Conservation (phyloP, 1,284 basidiomycete genomes). For the Macrocystidia cucumis region DNA sequence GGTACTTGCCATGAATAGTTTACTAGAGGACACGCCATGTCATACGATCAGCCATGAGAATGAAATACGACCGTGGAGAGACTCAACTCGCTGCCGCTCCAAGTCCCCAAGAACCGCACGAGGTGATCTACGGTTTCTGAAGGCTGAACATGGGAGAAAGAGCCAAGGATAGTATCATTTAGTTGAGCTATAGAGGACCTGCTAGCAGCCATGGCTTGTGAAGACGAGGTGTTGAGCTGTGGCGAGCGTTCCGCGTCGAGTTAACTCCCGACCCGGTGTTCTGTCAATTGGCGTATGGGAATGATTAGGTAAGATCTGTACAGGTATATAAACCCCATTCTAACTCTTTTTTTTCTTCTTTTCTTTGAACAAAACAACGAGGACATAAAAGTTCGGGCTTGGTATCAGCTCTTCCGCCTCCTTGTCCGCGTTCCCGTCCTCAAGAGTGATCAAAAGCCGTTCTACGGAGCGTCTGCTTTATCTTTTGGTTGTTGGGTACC, state of each 20-base stretch:
- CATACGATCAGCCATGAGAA: slow-evolving; percentile 3
- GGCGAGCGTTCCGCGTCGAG: no score
- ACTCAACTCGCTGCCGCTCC: slow-evolving; percentile 79
- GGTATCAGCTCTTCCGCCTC: slow-evolving; percentile 69
- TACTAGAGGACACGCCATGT: slow-evolving; percentile 34
- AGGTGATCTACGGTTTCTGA: slow-evolving; percentile 64
- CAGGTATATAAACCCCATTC: slow-evolving; percentile 21
- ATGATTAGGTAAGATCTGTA: slow-evolving; percentile 22
- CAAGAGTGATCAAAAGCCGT: slow-evolving; percentile 51
- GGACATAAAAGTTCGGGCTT: slow-evolving; percentile 85
- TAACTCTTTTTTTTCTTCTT: slow-evolving; percentile 10
- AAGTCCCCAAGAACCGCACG: slow-evolving; percentile 66
- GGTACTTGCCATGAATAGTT: slow-evolving; percentile 62
- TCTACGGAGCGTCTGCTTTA: slow-evolving; percentile 24
- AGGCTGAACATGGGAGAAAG: slow-evolving; percentile 46
- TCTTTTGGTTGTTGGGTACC: slow-evolving; percentile 19
- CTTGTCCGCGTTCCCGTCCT: slow-evolving; percentile 88
- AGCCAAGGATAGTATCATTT: slow-evolving; percentile 56
- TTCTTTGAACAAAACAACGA: slow-evolving; percentile 56
- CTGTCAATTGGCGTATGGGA: slow-evolving; percentile 13
- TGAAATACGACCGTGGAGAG: slow-evolving; percentile 9
- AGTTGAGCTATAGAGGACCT: slow-evolving; percentile 34
- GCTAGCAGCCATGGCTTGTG: no score
- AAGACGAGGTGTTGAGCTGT: no score
- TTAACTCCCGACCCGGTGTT: no score